Evolutionary conservation across 2,329 filamentous ascomycete genomes (phyloP), one percentile per base, ranked within the genome.

Genomic region (Pezicula carpinea): DNA sequence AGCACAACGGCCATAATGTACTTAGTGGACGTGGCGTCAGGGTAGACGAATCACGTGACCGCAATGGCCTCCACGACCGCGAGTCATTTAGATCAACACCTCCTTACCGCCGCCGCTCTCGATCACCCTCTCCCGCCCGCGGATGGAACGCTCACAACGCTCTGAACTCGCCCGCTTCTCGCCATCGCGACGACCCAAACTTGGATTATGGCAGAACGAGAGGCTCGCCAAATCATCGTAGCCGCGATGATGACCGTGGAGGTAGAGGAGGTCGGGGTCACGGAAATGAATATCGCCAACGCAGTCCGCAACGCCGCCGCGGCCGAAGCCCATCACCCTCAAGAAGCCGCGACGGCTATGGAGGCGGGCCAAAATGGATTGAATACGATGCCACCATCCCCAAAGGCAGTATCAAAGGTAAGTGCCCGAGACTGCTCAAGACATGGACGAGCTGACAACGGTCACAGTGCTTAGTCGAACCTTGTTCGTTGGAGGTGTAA

Each of bases 401-500:
- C 3, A 74, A 79, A 52, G 86, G 87, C 50, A 79, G 80, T 59
- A 96, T 99, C 69, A 93, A 91, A 70, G 77, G 77, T 80, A 70
- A 54, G 43, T 39, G 42, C 29, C 38, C 48, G 49, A 34, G 14
- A 29, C 49, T 26, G 47, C 43, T 29, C 11, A 34, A 42, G 47
- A 34, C 46, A 54, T 48, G 43, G 29, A 35, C 46, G 47, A 47
- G 49, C 60, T 57, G 55, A 62, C 52, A 41, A 35, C 3, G 7
- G 38, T 29, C 50, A 48, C 58, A 76, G 93, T 99, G 22, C 75
- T 95, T 49, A 97, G 92, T 68, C 83, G 93, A 60, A 99, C 93
- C 13, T 78, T 99, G 11, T 99, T 99, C 65, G 91, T 99, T 59
- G 93, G 93, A 54, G 93, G 93, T 63, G 93, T 96, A 53, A 95